Evolutionary conservation across 148 eudicot genomes (phyloP).

Genomic region (Tetragonia tetragonoides): DNA sequence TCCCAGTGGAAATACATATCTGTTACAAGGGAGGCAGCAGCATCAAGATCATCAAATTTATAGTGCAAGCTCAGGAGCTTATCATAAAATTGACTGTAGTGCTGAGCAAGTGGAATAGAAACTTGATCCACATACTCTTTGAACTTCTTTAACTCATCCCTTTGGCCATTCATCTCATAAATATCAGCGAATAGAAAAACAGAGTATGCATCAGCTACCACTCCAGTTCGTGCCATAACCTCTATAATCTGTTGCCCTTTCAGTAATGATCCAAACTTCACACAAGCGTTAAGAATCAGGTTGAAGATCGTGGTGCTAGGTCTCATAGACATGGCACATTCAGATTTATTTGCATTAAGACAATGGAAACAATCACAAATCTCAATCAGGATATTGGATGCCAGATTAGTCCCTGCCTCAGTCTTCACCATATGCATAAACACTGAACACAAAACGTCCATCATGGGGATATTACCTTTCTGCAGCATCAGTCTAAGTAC

Average conservation of each 20-base stretch:
- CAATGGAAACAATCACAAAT: slow-evolving; percentile 44
- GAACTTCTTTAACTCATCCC: slow-evolving; percentile 73
- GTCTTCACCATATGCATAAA: slow-evolving; percentile 84
- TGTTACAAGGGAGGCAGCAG: slow-evolving; percentile 52
- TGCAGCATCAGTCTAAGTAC: slow-evolving; percentile 68
- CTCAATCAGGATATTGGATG: slow-evolving; percentile 72
- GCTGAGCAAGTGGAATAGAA: slow-evolving; percentile 39
- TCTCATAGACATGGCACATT: slow-evolving; percentile 29
- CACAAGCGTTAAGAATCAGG: slow-evolving; percentile 79
- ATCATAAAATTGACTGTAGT: slow-evolving; percentile 66
- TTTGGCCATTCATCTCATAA: slow-evolving; percentile 69
- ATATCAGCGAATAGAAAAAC: slow-evolving; percentile 50
- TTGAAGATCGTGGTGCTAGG: slow-evolving; percentile 66
- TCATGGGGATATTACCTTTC: slow-evolving; percentile 38
- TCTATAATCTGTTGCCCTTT: slow-evolving; percentile 71
- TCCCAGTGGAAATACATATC: slow-evolving; percentile 44
- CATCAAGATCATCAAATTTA: slow-evolving; percentile 66
- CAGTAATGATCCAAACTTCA: slow-evolving; percentile 47
- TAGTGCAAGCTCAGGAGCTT: slow-evolving; percentile 65
- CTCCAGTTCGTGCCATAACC: slow-evolving; percentile 62
- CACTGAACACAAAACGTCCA: slow-evolving; percentile 44
- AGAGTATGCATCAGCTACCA: slow-evolving; percentile 67
- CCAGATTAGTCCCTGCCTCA: slow-evolving; percentile 58
- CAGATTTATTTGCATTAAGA: slow-evolving; percentile 34
- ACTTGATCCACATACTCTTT: slow-evolving; percentile 55